Evolutionary conservation across 345 rosid species (phyloP).

Genomic region (Theobroma cacao): DNA sequence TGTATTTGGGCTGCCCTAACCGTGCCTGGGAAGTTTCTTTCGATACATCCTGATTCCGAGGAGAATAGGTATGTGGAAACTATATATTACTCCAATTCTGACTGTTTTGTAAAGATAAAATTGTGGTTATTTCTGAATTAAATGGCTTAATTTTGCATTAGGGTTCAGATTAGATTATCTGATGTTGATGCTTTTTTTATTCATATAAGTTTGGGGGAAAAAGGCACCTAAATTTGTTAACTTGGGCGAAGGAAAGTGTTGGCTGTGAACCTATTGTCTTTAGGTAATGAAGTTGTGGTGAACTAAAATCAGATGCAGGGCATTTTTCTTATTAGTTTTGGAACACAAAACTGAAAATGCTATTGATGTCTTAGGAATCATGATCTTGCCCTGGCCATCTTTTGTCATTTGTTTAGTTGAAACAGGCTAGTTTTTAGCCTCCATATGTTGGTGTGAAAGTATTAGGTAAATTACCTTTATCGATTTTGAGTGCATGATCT

Average conservation of each 20-base stretch:
- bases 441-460: neutral
- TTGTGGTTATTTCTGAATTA: neutral
- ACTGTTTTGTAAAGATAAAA: neutral
- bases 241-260: neutral
- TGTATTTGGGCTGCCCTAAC: slow-evolving; percentile 92
- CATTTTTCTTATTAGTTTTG: neutral
- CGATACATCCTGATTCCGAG: slow-evolving; percentile 87
- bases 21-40: slow-evolving; percentile 82
- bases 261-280: neutral
- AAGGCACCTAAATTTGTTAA: neutral
- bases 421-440: neutral
- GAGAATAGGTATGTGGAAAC: slow-evolving; percentile 72
- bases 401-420: neutral
- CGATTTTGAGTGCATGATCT: neutral
- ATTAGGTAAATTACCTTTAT: neutral
- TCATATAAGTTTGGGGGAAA: neutral
- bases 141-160: neutral
- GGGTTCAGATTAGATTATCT: neutral
- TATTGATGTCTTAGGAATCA: neutral
- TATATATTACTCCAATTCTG: neutral
- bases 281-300: neutral
- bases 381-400: neutral
- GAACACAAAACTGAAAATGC: neutral
- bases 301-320: neutral
- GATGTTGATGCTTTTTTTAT: neutral